Evolutionary conservation across 2,329 filamentous ascomycete genomes (phyloP), one percentile per base, ranked within the genome.

Genomic region (Leptographium galeiforme): DNA sequence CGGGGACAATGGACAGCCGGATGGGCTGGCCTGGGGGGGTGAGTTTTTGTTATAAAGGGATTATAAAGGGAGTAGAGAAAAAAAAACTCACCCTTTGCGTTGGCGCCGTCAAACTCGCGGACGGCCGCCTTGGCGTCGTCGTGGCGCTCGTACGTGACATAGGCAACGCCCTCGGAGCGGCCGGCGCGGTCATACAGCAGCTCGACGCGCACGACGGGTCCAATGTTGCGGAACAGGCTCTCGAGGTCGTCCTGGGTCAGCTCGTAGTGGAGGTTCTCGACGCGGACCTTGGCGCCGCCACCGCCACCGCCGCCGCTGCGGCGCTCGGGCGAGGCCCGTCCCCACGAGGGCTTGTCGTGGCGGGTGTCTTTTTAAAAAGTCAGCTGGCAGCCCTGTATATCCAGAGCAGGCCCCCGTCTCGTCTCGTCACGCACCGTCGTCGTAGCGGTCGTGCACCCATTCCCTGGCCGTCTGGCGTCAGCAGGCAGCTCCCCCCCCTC

Each of bases 381-480:
- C n/a, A n/a, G n/a, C n/a, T n/a, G n/a, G 34, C 11, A 34, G 33
- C 7, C 11, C 7, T 34, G 33, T 34, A n/a, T n/a, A n/a, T n/a
- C n/a, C n/a, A n/a, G n/a, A 16, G 13, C 33, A 18, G 33, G n/a
- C 6, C 32, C 6, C 34, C 36, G 34, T 40, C 34, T 41, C 33
- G 8, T 36, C 10, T 36, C 19, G 5, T 6, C 40, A 25, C 46
- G 47, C 43, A 48, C 47, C 38, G 16, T 48, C 78, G 63, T 88
- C 87, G 67, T 93, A 95, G 66, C 83, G 87, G 71, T 95, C 88
- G 67, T 96, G 90, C 61, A 95, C 88, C 90, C 90, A 96, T 74
- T 95, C 89, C 64, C 88, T 88, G 58, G 19, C 18, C 34, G 32
- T 48, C 44, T 33, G 50, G 10, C 43, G 50, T 36, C 36, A 43